Base-by-base conservation (phyloP, 2,329 filamentous ascomycete species). In the Calonectria hongkongensis region DNA sequence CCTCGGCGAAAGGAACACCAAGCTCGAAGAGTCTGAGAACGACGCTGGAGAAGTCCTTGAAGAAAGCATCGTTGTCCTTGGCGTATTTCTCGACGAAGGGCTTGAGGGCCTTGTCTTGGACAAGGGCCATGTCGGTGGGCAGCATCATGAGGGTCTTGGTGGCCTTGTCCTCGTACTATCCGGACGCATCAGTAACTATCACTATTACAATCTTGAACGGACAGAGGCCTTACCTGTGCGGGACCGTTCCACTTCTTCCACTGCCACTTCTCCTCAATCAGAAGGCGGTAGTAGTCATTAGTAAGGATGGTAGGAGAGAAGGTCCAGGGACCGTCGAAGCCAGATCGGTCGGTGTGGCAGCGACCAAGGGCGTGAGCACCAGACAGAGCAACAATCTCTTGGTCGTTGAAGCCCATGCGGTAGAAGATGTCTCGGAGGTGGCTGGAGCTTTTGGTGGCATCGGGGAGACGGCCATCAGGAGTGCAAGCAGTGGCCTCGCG, bases 381-480 rank as follows among this genome's bases (percentile, higher is more conserved):
- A 28, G 90, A 89, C 66, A 98, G 91, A 36, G 96, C 97, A 56
- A 98, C 96, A 83, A 98, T 98, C 86, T 98, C 96, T 82, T 94
- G 94, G 87, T 99, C 96, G 85, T 97, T 94, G 90, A 98, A 98
- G 78, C 96, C 96, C 96, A 98, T 98, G 83, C 96, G 95, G 85
- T 92, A 91, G 87, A 98, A 99, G 88, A 98, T 96, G 87, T 91
- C 91, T 81, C 97, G 94, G 80, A 98, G 90, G 87, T 98, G 96
- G 82, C 92, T 91, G 74, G 92, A 88, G 73, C 91, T 93, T 89
- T 98, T 91, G 79, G 91, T 85, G 65, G 90, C 96, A 83, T 99
- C 95, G 75, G 96, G 90, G 36, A 92, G 89, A 85, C 96, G 95
- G 77, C 97, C 97, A 82, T 98, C 96, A 64, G 97, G 97, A 33